A percentile compares a stretch with the other conserved stretches of the same genome.
Evolutionary conservation across 257 asterid species (phyloP).

Genomic region (Solanum microdontum): DNA sequence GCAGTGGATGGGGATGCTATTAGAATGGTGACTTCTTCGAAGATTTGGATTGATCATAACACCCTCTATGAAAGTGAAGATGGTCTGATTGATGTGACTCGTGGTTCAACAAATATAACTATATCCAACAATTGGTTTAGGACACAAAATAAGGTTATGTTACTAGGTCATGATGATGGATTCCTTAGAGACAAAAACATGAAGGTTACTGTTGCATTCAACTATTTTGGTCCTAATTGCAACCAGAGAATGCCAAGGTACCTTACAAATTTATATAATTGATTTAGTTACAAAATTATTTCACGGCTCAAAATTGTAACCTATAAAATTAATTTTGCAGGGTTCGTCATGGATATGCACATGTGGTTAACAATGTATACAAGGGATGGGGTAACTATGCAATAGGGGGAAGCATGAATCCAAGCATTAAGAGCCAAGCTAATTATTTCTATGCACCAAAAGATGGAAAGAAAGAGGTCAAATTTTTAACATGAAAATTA

Average conservation of each 20-base stretch:
- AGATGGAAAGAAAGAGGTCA: slow-evolving; percentile 60
- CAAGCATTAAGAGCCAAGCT: slow-evolving; percentile 73
- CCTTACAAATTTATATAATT: not conserved
- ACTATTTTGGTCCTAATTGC: slow-evolving; percentile 77
- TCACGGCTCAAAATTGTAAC: not conserved
- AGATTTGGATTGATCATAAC: slow-evolving; percentile 78
- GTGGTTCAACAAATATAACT: slow-evolving; percentile 69
- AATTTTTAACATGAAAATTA: not conserved
- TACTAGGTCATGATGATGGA: slow-evolving; percentile 74
- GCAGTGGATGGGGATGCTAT: slow-evolving; percentile 70
- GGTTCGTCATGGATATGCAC: slow-evolving; percentile 80
- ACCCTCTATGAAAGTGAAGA: slow-evolving; percentile 49
- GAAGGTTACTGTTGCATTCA: slow-evolving; percentile 77
- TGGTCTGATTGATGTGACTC: slow-evolving; percentile 66
- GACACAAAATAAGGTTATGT: slow-evolving; percentile 70
- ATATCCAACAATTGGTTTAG: slow-evolving; percentile 75
- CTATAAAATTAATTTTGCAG: slow-evolving; percentile 9
- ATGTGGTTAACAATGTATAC: slow-evolving; percentile 73
- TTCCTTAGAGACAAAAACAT: slow-evolving; percentile 42
- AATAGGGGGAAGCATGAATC: slow-evolving; percentile 85
- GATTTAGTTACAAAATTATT: not conserved
- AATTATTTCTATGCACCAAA: slow-evolving; percentile 70
- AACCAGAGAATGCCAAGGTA: slow-evolving; percentile 75
- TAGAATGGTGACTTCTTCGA: slow-evolving; percentile 41
- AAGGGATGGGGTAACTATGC: slow-evolving; percentile 81